A percentile compares a stretch with the other conserved stretches of the same genome.
Conservation (phyloP, 192 early-diverging fungal species). For the Phlyctochytrium bullatum region DNA sequence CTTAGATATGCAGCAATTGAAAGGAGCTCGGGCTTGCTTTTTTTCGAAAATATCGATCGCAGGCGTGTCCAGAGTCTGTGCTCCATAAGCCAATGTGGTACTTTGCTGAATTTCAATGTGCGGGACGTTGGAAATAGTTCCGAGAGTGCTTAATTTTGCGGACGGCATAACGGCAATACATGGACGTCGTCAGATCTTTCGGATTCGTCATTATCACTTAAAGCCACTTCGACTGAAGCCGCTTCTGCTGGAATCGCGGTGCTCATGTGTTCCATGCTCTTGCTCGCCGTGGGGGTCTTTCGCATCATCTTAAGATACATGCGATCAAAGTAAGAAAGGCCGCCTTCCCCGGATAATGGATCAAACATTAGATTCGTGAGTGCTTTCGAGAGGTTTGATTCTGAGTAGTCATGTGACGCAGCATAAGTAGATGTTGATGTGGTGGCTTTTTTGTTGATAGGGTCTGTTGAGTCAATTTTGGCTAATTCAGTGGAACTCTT, state of each 20-base stretch:
- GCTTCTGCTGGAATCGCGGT: too few species aligned
- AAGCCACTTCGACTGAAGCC: not conserved
- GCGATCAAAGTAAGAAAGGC: constrained; percentile 14
- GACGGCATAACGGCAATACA: too few species aligned
- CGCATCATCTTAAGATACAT: constrained; percentile 4
- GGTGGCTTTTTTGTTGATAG: not conserved
- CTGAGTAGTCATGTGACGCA: not conserved
- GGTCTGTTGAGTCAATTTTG: not conserved
- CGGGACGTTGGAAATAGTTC: too few species aligned
- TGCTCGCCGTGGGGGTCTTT: not conserved
- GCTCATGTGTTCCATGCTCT: not conserved
- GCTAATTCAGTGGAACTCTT: too few species aligned
- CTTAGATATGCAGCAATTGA: constrained; percentile 33
- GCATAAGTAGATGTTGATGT: not conserved
- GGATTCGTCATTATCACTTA: constrained; percentile 11
- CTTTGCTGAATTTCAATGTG: too few species aligned
- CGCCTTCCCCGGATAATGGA: not conserved
- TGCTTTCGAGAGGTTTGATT: not conserved
- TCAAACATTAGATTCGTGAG: not conserved
- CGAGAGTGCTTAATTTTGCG: too few species aligned
- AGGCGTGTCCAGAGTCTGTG: too few species aligned
- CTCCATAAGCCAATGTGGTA: too few species aligned
- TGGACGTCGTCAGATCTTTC: too few species aligned
- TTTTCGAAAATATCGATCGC: constrained; percentile 30
- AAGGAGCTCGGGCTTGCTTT: constrained; percentile 41